These are phyloP conservation scores for Cyberlindnera bimundalis DNA, from an alignment of 805 yeast genomes.

Conservation along the genomic window DNA sequence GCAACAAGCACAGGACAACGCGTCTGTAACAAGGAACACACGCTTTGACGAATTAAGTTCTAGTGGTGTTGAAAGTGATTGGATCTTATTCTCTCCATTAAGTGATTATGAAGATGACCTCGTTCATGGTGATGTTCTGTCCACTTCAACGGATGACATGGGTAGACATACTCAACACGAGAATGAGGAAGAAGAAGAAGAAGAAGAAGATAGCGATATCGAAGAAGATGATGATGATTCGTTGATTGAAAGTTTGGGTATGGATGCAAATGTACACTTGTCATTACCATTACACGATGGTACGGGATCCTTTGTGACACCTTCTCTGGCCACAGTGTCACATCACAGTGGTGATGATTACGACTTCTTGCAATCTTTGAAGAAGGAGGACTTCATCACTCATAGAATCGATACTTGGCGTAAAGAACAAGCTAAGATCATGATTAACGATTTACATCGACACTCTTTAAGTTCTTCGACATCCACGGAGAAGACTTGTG, in stretches of 20 bases:
- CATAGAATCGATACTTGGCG: slow-evolving; percentile 29
- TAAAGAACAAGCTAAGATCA: slow-evolving; percentile 25
- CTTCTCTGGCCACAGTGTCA: background rate
- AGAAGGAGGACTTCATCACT: slow-evolving; percentile 22
- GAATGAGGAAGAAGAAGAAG: too few relatives aligned
- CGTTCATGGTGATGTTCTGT: slow-evolving; percentile 18
- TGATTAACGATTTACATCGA: slow-evolving; percentile 22
- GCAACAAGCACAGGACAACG: slow-evolving; percentile 2
- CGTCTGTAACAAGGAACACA: slow-evolving; percentile 2
- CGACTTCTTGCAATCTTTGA: slow-evolving; percentile 10
- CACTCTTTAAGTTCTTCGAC: slow-evolving; percentile 13
- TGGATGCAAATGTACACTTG: slow-evolving; percentile 9
- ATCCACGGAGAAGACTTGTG: slow-evolving; percentile 13
- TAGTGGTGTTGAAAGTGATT: slow-evolving; percentile 25
- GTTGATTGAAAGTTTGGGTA: slow-evolving; percentile 25
- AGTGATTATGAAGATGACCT: slow-evolving; percentile 8
- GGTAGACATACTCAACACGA: too few relatives aligned
- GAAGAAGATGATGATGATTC: slow-evolving; percentile 28
- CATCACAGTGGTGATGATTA: slow-evolving; percentile 6
- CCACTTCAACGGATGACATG: slow-evolving; percentile 14
- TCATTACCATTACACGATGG: slow-evolving; percentile 14
- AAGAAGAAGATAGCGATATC: slow-evolving; percentile 7
- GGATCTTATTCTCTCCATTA: slow-evolving; percentile 27
- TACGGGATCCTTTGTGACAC: slow-evolving; percentile 14
- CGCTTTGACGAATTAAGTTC: slow-evolving; percentile 24